Evolutionary conservation across 495 filamentous ascomycete species (phyloP).

Genomic region (Podospora didyma): DNA sequence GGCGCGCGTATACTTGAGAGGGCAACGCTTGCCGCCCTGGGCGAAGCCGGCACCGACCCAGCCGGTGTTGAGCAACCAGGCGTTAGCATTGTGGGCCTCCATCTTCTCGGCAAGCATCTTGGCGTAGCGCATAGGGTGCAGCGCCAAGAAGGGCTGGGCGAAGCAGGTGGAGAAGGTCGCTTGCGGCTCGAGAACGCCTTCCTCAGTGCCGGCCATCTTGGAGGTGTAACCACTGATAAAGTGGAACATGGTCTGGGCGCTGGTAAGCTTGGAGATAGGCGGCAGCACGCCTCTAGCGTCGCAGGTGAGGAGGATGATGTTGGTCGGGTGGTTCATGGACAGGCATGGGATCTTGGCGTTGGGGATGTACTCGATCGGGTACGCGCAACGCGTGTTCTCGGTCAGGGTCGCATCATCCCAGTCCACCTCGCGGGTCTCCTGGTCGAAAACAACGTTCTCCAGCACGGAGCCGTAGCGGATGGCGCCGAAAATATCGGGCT

Average conservation of each 20-base stretch:
- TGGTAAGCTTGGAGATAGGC: slow-evolving; percentile 94
- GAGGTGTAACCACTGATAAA: slow-evolving; percentile 99
- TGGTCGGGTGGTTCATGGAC: slow-evolving; percentile 80
- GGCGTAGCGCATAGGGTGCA: slow-evolving; percentile 99
- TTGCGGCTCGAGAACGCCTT: slow-evolving; percentile 92
- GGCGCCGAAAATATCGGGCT: slow-evolving; percentile 96
- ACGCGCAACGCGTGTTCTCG: slow-evolving; percentile 97
- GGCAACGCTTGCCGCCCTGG: slow-evolving; percentile 96
- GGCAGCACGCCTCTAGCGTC: slow-evolving; percentile 96
- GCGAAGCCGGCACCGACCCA: slow-evolving; percentile 96
- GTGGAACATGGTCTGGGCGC: slow-evolving; percentile 99
- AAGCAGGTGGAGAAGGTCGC: slow-evolving; percentile 99
- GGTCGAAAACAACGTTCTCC: slow-evolving; percentile 98
- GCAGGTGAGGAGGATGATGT: slow-evolving; percentile 97
- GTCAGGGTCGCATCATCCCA: slow-evolving; percentile 94
- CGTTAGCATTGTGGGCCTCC: slow-evolving; percentile 87
- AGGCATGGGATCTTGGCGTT: slow-evolving; percentile 98
- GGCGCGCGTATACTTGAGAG: slow-evolving; percentile 96
- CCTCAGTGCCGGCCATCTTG: slow-evolving; percentile 99
- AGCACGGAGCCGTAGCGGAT: slow-evolving; percentile 96
- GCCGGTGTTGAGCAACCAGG: slow-evolving; percentile 98
- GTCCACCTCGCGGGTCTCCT: slow-evolving; percentile 80
- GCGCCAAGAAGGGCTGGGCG: slow-evolving; percentile 96
- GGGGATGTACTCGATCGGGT: slow-evolving; percentile 97
- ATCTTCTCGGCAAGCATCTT: slow-evolving; percentile 98